Conservation (phyloP, 2,329 filamentous ascomycete genomes). For the Claviceps spartinae region DNA sequence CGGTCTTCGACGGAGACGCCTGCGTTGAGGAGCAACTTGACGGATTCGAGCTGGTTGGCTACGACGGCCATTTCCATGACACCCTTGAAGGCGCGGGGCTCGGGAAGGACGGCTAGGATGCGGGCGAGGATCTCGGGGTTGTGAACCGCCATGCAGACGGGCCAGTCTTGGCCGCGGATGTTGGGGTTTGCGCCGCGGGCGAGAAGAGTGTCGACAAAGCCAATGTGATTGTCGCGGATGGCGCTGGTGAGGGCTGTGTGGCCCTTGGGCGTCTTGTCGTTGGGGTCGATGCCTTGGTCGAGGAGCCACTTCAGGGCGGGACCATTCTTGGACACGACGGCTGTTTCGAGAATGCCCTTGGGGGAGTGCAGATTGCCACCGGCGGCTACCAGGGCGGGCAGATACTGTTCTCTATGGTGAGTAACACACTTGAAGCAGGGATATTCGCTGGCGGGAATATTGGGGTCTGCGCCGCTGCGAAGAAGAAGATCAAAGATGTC, state of each 20-base stretch:
- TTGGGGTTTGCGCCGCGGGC: conserved; percentile 46
- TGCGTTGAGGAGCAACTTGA: conserved; percentile 50
- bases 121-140: conserved; percentile 45
- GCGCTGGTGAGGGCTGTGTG: conserved; percentile 52
- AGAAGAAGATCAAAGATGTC: conserved; percentile 50
- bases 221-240: conserved; percentile 44
- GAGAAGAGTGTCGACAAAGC: conserved; percentile 46
- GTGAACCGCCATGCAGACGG: conserved; percentile 53
- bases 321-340: conserved; percentile 46
- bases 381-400: conserved; percentile 44
- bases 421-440: conserved; percentile 57
- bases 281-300: conserved; percentile 44
- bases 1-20: conserved; percentile 58
- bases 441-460: conserved; percentile 48
- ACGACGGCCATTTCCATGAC: conserved; percentile 55
- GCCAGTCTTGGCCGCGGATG: conserved; percentile 55
- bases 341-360: conserved; percentile 52
- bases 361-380: conserved; percentile 46
- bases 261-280: conserved; percentile 43
- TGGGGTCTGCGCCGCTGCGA: conserved; percentile 45
- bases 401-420: conserved; percentile 46
- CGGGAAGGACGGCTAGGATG: conserved; percentile 41
- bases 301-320: conserved; percentile 48
- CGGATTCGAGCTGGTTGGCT: conserved; percentile 51
- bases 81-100: conserved; percentile 50